phyloP scores from a whole-genome alignment of 176 grass and related monocot species.

The Hordeum marinum region DNA sequence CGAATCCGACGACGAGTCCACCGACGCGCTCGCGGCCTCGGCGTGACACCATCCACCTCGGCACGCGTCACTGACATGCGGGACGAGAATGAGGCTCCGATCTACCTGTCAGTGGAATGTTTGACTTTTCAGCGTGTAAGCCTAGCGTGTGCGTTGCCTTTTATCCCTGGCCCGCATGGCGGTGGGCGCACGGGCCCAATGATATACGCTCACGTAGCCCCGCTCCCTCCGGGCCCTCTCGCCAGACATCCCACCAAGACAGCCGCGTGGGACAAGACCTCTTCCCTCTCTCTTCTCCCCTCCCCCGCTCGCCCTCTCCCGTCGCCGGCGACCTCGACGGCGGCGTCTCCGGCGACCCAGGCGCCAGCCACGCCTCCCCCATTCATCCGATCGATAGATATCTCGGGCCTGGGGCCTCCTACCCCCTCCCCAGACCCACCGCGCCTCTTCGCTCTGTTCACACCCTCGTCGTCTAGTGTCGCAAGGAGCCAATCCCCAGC shows the following conservation, averaged over 20 bases:
- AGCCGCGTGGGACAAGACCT: constrained; percentile 24
- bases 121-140: accelerated
- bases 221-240: constrained; percentile 21
- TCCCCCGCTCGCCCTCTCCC: background rate
- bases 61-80: accelerated
- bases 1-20: background rate
- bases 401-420: background rate
- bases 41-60: no score
- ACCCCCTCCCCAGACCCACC: background rate
- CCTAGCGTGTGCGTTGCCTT: background rate
- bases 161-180: background rate
- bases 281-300: background rate
- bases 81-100: accelerated
- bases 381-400: background rate
- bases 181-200: background rate
- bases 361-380: background rate
- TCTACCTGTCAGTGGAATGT: background rate
- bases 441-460: background rate
- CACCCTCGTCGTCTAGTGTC: background rate
- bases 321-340: constrained; percentile 24
- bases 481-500: background rate
- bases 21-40: constrained; percentile 13
- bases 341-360: background rate
- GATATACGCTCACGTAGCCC: constrained; percentile 3
- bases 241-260: constrained; percentile 27